Conservation (phyloP, 257 asterid genomes). For the Nicotiana attenuata region DNA sequence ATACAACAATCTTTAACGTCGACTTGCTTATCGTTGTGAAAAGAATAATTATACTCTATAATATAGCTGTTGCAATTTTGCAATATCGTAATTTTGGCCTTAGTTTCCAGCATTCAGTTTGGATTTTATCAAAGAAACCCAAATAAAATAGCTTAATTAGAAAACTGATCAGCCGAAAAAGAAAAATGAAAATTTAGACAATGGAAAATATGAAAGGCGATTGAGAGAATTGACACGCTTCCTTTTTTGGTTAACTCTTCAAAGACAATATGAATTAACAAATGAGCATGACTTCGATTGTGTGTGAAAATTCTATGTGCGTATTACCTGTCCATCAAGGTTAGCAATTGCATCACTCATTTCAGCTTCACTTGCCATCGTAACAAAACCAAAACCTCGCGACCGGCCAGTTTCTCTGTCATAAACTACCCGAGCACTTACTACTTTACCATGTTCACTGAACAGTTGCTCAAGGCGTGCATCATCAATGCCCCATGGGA, state of each 20-base stretch:
- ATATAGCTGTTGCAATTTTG: too few relatives aligned
- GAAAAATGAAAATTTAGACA: too few relatives aligned
- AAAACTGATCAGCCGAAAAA: too few relatives aligned
- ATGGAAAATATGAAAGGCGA: background rate
- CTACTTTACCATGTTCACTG: conserved; percentile 80
- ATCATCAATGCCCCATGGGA: conserved; percentile 80
- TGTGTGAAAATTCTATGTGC: background rate
- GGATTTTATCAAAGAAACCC: too few relatives aligned
- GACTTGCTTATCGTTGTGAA: too few relatives aligned
- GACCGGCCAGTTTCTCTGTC: conserved; percentile 83
- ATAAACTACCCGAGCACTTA: conserved; percentile 64
- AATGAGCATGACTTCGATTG: background rate
- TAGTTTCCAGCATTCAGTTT: too few relatives aligned
- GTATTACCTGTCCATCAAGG: conserved; percentile 82
- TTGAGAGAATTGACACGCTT: background rate
- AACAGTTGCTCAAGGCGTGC: conserved; percentile 66
- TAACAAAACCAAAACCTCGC: conserved; percentile 92
- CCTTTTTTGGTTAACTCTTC: background rate
- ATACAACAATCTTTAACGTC: too few relatives aligned
- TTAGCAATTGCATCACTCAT: conserved; percentile 75
- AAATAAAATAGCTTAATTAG: too few relatives aligned
- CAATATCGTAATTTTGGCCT: too few relatives aligned
- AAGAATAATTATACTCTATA: too few relatives aligned
- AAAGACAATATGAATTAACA: background rate
- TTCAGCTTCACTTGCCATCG: conserved; percentile 73